Conservation (phyloP, 2,329 filamentous ascomycete species). For the Nothopassalora personata region DNA sequence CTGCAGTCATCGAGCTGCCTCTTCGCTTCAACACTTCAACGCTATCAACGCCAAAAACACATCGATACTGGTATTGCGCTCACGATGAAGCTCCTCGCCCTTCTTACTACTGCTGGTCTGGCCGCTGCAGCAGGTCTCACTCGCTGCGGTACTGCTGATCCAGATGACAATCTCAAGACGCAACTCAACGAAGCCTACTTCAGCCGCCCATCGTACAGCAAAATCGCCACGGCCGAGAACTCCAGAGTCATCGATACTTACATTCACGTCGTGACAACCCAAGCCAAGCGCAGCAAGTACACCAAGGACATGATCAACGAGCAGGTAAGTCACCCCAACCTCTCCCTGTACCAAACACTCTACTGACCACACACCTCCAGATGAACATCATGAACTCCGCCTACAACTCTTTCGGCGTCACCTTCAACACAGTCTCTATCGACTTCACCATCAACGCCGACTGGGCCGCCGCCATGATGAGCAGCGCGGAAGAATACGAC, state of each 20-base stretch:
- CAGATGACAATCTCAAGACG: slow-evolving; percentile 11
- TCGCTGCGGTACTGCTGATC: slow-evolving; percentile 18
- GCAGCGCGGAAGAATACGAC: slow-evolving; percentile 33
- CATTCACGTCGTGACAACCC: slow-evolving; percentile 40
- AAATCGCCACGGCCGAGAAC: neutral
- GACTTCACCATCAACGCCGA: slow-evolving; percentile 48
- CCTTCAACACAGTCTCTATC: slow-evolving; percentile 44
- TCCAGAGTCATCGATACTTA: slow-evolving; percentile 23
- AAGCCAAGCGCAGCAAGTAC: slow-evolving; percentile 30
- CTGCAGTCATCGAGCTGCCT: too few species aligned
- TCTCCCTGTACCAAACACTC: neutral
- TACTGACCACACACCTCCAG: neutral
- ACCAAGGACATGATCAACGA: slow-evolving; percentile 34
- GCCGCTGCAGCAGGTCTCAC: slow-evolving; percentile 15
- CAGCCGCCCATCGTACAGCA: slow-evolving; percentile 1
- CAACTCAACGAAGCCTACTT: slow-evolving; percentile 19
- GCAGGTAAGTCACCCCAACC: slow-evolving; percentile 10
- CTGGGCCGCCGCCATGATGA: slow-evolving; percentile 46
- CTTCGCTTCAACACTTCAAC: neutral
- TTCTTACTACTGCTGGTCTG: slow-evolving; percentile 9
- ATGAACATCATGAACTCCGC: slow-evolving; percentile 15
- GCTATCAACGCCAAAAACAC: neutral
- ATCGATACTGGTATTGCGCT: slow-evolving; percentile 5
- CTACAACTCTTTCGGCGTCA: slow-evolving; percentile 39
- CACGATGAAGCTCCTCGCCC: slow-evolving; percentile 14